These are phyloP conservation scores for Talaromyces islandicus DNA, from an alignment of 2,329 filamentous ascomycete species.

Conservation along the genomic window DNA sequence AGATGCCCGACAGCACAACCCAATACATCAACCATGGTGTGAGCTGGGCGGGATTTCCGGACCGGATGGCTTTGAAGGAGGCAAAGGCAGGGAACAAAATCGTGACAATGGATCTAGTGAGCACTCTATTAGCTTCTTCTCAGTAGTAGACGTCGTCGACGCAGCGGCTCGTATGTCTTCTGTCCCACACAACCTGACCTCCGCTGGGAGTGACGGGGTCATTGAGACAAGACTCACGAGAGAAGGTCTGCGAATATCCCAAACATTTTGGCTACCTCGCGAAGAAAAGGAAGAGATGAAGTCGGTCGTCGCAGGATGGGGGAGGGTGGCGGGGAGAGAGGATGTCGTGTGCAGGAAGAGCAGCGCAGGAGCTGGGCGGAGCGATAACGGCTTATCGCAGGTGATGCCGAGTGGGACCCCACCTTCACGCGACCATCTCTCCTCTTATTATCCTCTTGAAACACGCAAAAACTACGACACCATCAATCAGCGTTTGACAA, in stretches of 20 bases:
- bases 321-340: neutral
- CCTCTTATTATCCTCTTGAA: neutral
- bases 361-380: neutral
- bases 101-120: conserved; percentile 70
- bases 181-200: neutral
- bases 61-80: conserved; percentile 96
- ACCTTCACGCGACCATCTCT: neutral
- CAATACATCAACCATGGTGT: conserved; percentile 99
- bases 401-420: neutral
- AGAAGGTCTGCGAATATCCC: conserved; percentile 66
- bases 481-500: no score
- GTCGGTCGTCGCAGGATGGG: neutral
- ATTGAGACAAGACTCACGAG: conserved; percentile 51
- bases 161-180: neutral
- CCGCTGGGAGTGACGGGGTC: neutral
- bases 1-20: conserved; percentile 78
- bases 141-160: neutral
- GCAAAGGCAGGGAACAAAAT: conserved; percentile 94
- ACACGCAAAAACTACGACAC: no score
- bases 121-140: neutral
- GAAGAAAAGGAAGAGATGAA: neutral
- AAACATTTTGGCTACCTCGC: conserved; percentile 49
- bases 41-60: conserved; percentile 78
- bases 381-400: neutral
- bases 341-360: neutral